phyloP scores from a whole-genome alignment of 495 filamentous ascomycete genomes.

The Stereocaulon alpinum region DNA sequence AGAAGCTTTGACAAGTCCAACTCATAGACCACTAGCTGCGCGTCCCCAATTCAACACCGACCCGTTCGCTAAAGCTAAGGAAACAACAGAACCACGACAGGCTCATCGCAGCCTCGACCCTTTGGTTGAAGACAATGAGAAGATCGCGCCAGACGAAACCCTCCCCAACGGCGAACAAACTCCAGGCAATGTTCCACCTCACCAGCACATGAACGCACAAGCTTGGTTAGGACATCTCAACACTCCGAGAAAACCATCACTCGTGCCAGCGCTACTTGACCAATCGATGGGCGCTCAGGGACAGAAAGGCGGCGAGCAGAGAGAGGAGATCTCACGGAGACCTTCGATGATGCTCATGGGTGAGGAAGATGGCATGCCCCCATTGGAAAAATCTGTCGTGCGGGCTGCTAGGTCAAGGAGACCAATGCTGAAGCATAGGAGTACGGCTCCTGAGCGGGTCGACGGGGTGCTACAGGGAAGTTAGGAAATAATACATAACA shows the following conservation, averaged over 20 bases:
- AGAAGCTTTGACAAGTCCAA: background rate
- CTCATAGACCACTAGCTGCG: background rate
- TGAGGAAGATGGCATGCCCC: background rate
- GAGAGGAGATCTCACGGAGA: background rate
- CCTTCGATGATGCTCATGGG: background rate
- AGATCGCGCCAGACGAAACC: background rate
- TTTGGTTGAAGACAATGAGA: background rate
- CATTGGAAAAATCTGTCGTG: background rate
- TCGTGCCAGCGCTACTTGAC: background rate
- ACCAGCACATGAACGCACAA: background rate
- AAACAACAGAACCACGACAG: background rate
- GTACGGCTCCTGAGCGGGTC: background rate
- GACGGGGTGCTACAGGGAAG: background rate
- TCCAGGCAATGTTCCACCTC: background rate
- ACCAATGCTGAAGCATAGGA: background rate
- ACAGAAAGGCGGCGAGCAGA: conserved; percentile 1
- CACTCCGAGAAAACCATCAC: background rate
- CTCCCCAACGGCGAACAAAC: background rate
- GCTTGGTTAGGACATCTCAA: background rate
- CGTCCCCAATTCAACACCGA: background rate
- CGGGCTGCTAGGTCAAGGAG: background rate
- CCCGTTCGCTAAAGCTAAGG: background rate
- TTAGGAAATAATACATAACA: background rate
- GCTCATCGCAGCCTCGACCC: conserved; percentile 1
- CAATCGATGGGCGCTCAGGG: background rate